Base-by-base conservation (phyloP, 2,329 filamentous ascomycete species). In the Pseudocercospora eumusae region DNA sequence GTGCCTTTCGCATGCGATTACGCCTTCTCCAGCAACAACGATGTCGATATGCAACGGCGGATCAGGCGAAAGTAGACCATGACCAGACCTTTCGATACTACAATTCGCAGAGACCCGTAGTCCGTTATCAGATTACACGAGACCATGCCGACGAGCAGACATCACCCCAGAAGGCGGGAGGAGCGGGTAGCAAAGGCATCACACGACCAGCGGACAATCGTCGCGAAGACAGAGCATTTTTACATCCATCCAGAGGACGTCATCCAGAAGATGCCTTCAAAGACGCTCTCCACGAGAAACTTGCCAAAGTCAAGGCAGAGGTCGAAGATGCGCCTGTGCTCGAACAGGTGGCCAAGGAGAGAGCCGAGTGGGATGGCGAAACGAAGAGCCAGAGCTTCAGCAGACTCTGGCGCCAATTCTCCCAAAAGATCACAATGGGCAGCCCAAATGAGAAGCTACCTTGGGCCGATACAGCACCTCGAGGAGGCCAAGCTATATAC, bases 361-460 rank as follows among this genome's bases (percentile, higher is more conserved):
- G 63, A 21, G 57, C 63, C 52, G 61, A 65, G 50, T 56, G 65
- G 57, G 64, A 64, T n/a, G 71, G 72, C 50, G 62, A 67, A 18
- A 68, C 64, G 8, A 62, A 65, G 44, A 56, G 59, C 18, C 54
- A 67, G 27, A 58, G 59, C 10, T 73, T 74, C 56, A 59, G 60
- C 3, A 68, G 64, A 21, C 28, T 71, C 1, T 75, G 73, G 71
- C 64, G 60, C 6, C 42, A 33, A 1, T 75, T 74, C 50, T 64
- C 58, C 13, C 61, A 60, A 9, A 66, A 61, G 23, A 53, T 69
- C 11, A 40, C 36, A n/a, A 44, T 69, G 79, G 86, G 88, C 52
- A 75, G 70, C 47, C 7, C 21, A 7, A 36, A 50, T 2, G 42
- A 61, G 33, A 33, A 13, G 45, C 47, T 13, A 13, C 57, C 47